phyloP scores from a whole-genome alignment of 495 filamentous ascomycete genomes.

The Penicilliopsis zonata region DNA sequence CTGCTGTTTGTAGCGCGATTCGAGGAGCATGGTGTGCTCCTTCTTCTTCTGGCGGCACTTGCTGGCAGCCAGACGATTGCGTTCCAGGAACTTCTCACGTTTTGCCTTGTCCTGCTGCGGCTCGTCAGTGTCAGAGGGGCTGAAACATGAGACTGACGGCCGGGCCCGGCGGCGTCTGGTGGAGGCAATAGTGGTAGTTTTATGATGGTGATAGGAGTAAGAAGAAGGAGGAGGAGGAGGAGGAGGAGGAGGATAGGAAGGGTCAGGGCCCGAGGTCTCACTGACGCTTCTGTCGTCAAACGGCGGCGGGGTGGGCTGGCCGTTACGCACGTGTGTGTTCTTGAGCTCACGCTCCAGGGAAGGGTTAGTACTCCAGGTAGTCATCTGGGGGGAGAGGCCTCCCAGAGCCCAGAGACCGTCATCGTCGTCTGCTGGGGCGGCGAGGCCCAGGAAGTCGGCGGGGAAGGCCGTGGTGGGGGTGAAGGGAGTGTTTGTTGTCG shows the following conservation, averaged over 20 bases:
- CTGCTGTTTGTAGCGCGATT: conserved; percentile 27
- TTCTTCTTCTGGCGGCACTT: conserved; percentile 88
- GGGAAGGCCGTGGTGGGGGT: conserved; percentile 13
- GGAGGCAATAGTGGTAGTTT: background rate
- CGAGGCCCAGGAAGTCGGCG: conserved; percentile 17
- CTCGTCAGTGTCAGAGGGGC: conserved; percentile 13
- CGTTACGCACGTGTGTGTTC: conserved; percentile 28
- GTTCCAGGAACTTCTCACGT: conserved; percentile 52
- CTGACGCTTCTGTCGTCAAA: conserved; percentile 13
- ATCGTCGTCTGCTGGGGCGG: conserved; percentile 20
- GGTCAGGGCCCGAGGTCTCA: background rate
- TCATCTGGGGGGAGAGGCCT: conserved; percentile 15
- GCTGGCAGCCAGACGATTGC: conserved; percentile 72
- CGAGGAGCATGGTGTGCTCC: conserved; percentile 51
- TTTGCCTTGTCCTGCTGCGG: conserved; percentile 16
- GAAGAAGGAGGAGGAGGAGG: too few relatives aligned
- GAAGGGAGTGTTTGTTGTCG: too few relatives aligned
- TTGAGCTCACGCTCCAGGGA: conserved; percentile 20
- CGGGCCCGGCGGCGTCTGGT: conserved; percentile 6
- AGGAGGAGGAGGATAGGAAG: too few relatives aligned
- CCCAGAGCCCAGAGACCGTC: conserved; percentile 23
- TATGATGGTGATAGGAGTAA: background rate
- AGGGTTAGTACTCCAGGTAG: conserved; percentile 14
- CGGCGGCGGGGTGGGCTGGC: conserved; percentile 31
- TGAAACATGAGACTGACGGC: conserved; percentile 2